A percentile compares a stretch with the other conserved stretches of the same genome.
Conservation (phyloP, 2,329 filamentous ascomycete genomes). For the Colletotrichum filicis region DNA sequence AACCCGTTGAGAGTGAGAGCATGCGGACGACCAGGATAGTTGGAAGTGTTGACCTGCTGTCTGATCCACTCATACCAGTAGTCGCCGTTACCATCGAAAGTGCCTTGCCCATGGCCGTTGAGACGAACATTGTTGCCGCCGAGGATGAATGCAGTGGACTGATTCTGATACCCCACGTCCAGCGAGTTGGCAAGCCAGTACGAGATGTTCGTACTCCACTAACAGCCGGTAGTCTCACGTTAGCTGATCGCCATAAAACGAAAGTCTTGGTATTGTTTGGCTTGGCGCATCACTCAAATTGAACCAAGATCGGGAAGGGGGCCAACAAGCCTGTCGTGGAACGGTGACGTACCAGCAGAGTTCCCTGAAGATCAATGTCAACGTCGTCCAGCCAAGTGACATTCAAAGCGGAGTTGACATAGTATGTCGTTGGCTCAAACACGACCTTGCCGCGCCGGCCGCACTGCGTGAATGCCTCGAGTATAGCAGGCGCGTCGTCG, state of each 20-base stretch:
- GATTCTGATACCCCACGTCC: constrained; percentile 57
- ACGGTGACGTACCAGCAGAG: not conserved
- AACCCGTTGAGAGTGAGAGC: constrained; percentile 58
- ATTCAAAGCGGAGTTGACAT: constrained; percentile 39
- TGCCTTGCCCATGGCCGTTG: constrained; percentile 56
- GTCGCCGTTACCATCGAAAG: constrained; percentile 62
- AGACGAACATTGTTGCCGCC: constrained; percentile 58
- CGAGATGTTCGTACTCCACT: constrained; percentile 51
- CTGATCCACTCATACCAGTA: constrained; percentile 60
- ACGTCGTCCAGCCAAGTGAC: constrained; percentile 15
- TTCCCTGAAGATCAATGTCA: constrained; percentile 19
- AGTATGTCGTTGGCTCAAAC: constrained; percentile 45
- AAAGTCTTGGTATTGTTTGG: not conserved
- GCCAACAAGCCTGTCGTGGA: not conserved
- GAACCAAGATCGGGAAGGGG: not conserved
- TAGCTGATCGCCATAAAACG: not conserved
- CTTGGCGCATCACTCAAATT: not conserved
- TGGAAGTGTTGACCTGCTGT: constrained; percentile 43
- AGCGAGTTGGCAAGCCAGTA: constrained; percentile 59
- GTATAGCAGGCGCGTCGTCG: constrained; percentile 45
- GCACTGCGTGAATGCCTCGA: constrained; percentile 45
- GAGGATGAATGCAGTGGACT: constrained; percentile 57
- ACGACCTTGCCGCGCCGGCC: constrained; percentile 42
- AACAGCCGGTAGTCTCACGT: not conserved
- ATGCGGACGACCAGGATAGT: constrained; percentile 58